Evolutionary conservation across 2,329 filamentous ascomycete genomes (phyloP).

Genomic region (Chrysoporthe austroafricana): DNA sequence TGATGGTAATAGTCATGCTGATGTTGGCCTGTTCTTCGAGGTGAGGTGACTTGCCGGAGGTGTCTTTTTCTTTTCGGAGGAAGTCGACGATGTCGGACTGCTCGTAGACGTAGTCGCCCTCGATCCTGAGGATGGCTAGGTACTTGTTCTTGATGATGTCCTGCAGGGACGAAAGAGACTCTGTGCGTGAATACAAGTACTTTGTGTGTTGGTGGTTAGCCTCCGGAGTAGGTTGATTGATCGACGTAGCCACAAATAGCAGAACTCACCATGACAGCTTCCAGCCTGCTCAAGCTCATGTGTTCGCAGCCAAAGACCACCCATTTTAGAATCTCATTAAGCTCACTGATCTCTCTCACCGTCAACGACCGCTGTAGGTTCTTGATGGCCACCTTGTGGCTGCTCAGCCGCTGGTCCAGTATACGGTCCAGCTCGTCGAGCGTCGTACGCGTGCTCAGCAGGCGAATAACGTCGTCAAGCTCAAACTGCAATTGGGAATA

Average conservation of each 20-base stretch:
- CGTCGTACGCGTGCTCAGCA: conserved; percentile 31
- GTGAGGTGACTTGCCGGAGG: not conserved
- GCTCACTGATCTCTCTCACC: conserved; percentile 31
- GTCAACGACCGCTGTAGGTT: conserved; percentile 33
- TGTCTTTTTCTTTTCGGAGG: conserved; percentile 27
- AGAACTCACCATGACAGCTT: conserved; percentile 32
- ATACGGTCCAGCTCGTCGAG: conserved; percentile 29
- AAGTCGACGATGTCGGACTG: conserved; percentile 31
- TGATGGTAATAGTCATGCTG: conserved; percentile 36
- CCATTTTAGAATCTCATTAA: conserved; percentile 37
- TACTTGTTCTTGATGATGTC: conserved; percentile 35
- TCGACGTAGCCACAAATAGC: not conserved
- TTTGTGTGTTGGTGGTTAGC: conserved; percentile 8
- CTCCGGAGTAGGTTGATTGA: fast-evolving
- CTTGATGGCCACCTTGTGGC: conserved; percentile 33
- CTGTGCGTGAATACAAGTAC: conserved; percentile 32
- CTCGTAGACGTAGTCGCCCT: conserved; percentile 28
- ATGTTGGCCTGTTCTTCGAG: conserved; percentile 31
- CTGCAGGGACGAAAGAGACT: conserved; percentile 31
- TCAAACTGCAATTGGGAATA: conserved; percentile 31
- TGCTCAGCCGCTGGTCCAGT: conserved; percentile 32
- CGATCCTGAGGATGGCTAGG: conserved; percentile 31
- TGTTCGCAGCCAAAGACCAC: conserved; percentile 30
- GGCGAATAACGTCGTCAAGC: conserved; percentile 30
- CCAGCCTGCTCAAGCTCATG: conserved; percentile 31